Evolutionary conservation across 164 flowering plant species (phyloP), one percentile per base, ranked within the genome.

Genomic region (Amborella trichopoda): DNA sequence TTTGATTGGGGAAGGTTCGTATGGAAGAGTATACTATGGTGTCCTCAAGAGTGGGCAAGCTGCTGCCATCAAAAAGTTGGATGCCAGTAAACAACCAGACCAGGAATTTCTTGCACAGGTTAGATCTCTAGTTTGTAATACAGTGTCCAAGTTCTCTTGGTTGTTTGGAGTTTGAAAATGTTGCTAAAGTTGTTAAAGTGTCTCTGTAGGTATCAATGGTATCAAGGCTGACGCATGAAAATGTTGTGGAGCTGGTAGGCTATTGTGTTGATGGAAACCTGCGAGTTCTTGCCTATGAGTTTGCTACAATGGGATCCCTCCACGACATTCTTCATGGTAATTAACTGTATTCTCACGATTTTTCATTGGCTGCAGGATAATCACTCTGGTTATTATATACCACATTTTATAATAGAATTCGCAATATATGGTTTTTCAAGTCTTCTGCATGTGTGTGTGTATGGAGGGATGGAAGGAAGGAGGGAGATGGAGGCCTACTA

Each of bases 91-190:
- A 58, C 95, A 89, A 58, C 90, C 90, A 40, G 93, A 89, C 63
- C 76, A 80, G 23, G 97, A 89, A 66, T 83, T 82, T 55, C 67
- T 84, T 55, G 80, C 93, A 19, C 97, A 89, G 95, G 97, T 81
- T 28, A 28, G 41, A 23, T 22, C 5, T 23, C 14, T 36, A 6
- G 41, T 16, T n/a, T n/a, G n/a, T n/a, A n/a, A n/a, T n/a, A n/a
- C n/a, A n/a, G n/a, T n/a, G n/a, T n/a, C n/a, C n/a, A n/a, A n/a
- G n/a, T n/a, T n/a, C 16, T 38, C 9, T 11, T 38, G 16, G 41
- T 6, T 12, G 8, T 6, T 11, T 38, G 41, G 16, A 38, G 6
- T 9, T 3, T 10, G 41, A 9, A 16, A 38, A 38, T 38, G 41
- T 38, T 10, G 6, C 21, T 22, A 38, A 16, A 6, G 6, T 38